These are phyloP conservation scores for Sutorius australiensis DNA, from an alignment of 768 basidiomycete species.

Conservation along the genomic window DNA sequence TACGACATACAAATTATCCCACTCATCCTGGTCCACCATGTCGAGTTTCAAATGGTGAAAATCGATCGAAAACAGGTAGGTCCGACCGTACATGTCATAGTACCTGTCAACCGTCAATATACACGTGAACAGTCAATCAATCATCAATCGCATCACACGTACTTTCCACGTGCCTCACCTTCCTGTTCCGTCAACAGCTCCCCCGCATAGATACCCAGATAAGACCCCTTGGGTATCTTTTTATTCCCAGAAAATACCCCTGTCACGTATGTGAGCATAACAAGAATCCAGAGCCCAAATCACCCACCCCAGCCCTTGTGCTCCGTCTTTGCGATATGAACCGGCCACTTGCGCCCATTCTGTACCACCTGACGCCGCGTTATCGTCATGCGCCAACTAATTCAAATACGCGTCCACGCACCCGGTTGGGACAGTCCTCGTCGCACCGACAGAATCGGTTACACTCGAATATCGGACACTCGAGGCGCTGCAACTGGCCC, in stretches of 20 bases:
- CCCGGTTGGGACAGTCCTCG: constrained; percentile 78
- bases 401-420: constrained; percentile 27
- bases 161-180: constrained; percentile 66
- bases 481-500: constrained; percentile 47
- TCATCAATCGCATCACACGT: constrained; percentile 22
- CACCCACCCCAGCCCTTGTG: constrained; percentile 81
- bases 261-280: constrained; percentile 24
- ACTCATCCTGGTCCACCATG: constrained; percentile 23
- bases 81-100: constrained; percentile 72
- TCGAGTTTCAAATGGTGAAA: constrained; percentile 57
- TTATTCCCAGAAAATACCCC: constrained; percentile 68
- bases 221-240: constrained; percentile 65
- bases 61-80: constrained; percentile 82
- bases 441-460: constrained; percentile 79
- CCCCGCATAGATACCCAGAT: constrained; percentile 82
- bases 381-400: not conserved
- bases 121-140: not conserved
- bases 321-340: constrained; percentile 66
- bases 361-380: constrained; percentile 65
- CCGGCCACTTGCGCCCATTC: constrained; percentile 59
- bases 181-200: constrained; percentile 72
- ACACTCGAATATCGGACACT: constrained; percentile 80
- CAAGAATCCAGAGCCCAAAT: not conserved
- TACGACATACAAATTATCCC: constrained; percentile 49
- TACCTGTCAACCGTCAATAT: constrained; percentile 38